Evolutionary conservation across 495 filamentous ascomycete species (phyloP), one percentile per base, ranked within the genome.

Genomic region (Hypoxylon perforatum): DNA sequence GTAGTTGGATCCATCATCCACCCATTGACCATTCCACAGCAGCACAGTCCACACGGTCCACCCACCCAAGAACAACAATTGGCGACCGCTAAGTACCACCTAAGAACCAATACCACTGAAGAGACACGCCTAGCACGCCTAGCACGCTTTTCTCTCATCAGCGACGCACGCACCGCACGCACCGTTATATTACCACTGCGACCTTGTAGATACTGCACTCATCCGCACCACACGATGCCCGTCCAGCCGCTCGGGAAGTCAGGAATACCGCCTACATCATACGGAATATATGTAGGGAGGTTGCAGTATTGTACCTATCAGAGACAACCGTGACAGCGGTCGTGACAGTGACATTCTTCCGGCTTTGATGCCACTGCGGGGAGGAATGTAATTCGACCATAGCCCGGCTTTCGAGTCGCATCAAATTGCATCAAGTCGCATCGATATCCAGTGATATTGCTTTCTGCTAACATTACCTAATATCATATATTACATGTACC

Each of bases 221-320:
- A 59, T 33, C 30, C 30, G 30, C 42, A 23, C 38, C 47, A 59
- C 62, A 47, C 28, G 39, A 50, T 11, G 53, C 62, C 52, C 65
- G 58, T 61, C 65, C 65, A 67, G 58, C 54, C 54, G 58, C 51
- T 67, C 53, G 65, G 65, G 65, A 67, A 63, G 45, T 50, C 65
- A 62, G 46, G 57, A 61, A 53, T 45, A 56, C 41, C 36, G 49
- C 33, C 36, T 44, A 10, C 30, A 3, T 3, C 8, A 1, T 33
- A 33, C 30, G 25, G 25, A 33, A 36, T 51, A 2, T 51, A 51
- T 11, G 23, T 19, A 33, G n/a, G 19, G n/a, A 53, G 17, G 35
- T 53, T 28, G 45, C 15, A 50, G 47, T 50, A 50, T 35, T 38
- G 47, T 25, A 17, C 33, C 30, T 57, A 45, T 45, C 45, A 42